phyloP scores from a whole-genome alignment of 1,284 basidiomycete genomes.

The Agaricales sp. region DNA sequence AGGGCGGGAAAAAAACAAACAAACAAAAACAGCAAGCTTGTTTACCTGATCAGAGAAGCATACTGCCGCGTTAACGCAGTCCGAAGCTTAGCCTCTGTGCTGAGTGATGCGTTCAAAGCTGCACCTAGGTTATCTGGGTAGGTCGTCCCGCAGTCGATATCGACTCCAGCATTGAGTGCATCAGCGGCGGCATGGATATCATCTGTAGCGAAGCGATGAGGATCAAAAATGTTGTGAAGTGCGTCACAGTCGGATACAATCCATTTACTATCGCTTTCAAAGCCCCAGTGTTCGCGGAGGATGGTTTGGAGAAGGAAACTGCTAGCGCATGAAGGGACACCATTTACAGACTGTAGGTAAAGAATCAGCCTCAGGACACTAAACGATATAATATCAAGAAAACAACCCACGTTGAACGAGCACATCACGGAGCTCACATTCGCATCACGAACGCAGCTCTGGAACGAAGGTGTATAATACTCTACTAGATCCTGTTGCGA shows the following conservation, averaged over 20 bases:
- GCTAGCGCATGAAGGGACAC: slow-evolving; percentile 42
- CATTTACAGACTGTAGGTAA: slow-evolving; percentile 38
- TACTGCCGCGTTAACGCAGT: slow-evolving; percentile 34
- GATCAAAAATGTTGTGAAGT: slow-evolving; percentile 33
- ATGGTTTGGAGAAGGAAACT: slow-evolving; percentile 40
- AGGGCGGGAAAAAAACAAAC: no score
- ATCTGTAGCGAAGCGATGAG: slow-evolving; percentile 34
- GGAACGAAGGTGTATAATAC: slow-evolving; percentile 44
- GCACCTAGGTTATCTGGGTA: slow-evolving; percentile 32
- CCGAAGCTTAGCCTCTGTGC: slow-evolving; percentile 32
- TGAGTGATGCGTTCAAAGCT: slow-evolving; percentile 36
- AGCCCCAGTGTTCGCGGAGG: slow-evolving; percentile 38
- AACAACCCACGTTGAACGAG: slow-evolving; percentile 44
- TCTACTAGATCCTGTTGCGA: slow-evolving; percentile 44
- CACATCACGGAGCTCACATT: slow-evolving; percentile 50
- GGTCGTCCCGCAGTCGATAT: slow-evolving; percentile 42
- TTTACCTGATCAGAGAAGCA: slow-evolving; percentile 42
- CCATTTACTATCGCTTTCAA: slow-evolving; percentile 37
- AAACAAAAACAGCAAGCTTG: no score
- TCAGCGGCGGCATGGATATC: slow-evolving; percentile 35
- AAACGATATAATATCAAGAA: slow-evolving; percentile 48
- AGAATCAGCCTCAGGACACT: no score
- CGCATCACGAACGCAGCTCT: slow-evolving; percentile 45
- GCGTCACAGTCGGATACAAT: slow-evolving; percentile 33
- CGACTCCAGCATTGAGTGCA: slow-evolving; percentile 42